Evolutionary conservation across 1,284 basidiomycete species (phyloP).

Genomic region (Pseudozyma thailandica): DNA sequence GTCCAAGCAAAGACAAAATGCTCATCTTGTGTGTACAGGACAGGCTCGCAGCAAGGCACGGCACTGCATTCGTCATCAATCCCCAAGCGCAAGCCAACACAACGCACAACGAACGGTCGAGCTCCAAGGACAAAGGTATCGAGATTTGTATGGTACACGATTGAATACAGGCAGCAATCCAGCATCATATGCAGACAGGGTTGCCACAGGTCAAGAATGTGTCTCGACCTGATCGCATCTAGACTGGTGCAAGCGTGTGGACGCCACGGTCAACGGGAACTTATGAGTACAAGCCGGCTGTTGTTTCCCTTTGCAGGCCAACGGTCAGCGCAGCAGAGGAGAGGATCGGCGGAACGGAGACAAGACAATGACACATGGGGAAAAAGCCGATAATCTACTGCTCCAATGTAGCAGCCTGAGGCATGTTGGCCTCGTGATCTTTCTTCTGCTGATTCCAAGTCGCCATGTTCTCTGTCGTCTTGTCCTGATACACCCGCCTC

Average conservation of each 20-base stretch:
- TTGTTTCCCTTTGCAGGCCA: background rate
- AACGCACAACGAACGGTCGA: no score
- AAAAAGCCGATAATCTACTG: slow-evolving; percentile 8
- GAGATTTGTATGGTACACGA: slow-evolving; percentile 9
- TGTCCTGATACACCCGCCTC: slow-evolving; percentile 55
- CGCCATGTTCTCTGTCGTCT: slow-evolving; percentile 59
- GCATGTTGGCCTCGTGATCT: slow-evolving; percentile 46
- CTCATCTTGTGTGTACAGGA: no score
- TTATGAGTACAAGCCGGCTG: slow-evolving; percentile 23
- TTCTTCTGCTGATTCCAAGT: slow-evolving; percentile 58
- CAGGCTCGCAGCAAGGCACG: no score
- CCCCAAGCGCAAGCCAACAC: no score
- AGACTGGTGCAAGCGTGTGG: background rate
- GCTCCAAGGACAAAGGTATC: slow-evolving; percentile 22
- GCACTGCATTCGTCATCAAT: no score
- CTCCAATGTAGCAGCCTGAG: slow-evolving; percentile 17
- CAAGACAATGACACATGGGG: background rate
- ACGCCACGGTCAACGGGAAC: background rate
- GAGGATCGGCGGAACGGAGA: background rate
- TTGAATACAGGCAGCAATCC: slow-evolving; percentile 16
- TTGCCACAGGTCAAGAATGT: background rate
- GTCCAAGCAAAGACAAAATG: no score
- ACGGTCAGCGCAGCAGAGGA: background rate
- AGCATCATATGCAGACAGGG: background rate
- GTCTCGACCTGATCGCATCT: background rate